Evolutionary conservation across 306 rosid genomes (phyloP).

Genomic region (Rosa chinensis): DNA sequence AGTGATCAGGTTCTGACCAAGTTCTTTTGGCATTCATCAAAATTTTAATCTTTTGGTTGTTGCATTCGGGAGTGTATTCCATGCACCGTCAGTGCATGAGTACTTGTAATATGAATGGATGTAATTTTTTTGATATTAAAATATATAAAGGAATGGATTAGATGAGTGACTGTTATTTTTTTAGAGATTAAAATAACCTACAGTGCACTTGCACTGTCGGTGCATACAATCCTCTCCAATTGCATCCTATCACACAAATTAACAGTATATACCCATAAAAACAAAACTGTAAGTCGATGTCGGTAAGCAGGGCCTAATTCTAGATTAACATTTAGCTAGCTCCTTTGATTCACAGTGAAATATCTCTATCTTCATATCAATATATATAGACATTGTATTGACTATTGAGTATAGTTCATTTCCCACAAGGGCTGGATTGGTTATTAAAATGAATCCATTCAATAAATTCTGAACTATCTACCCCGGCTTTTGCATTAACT

Average conservation of each 20-base stretch:
- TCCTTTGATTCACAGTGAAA: not conserved
- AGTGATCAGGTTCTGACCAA: constrained; percentile 4
- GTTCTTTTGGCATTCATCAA: not conserved
- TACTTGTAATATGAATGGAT: no score
- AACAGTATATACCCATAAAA: not conserved
- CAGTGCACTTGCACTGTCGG: no score
- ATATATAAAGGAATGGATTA: no score
- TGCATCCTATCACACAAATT: not conserved
- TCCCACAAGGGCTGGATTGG: not conserved
- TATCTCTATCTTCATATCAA: not conserved
- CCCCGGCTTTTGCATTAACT: not conserved
- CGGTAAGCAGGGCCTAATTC: constrained; percentile 15
- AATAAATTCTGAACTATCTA: not conserved
- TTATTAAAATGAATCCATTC: not conserved
- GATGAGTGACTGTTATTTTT: no score
- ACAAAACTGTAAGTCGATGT: constrained; percentile 11
- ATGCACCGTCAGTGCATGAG: no score
- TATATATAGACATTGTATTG: not conserved
- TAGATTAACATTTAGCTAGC: not conserved
- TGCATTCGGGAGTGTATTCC: no score
- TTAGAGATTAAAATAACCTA: no score
- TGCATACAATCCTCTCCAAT: no score
- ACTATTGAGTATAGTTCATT: not conserved
- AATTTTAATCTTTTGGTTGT: not conserved
- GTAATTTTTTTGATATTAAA: no score